Base-by-base conservation (phyloP, 73 alveolate genomes). In the Symbiodinium natans region DNA sequence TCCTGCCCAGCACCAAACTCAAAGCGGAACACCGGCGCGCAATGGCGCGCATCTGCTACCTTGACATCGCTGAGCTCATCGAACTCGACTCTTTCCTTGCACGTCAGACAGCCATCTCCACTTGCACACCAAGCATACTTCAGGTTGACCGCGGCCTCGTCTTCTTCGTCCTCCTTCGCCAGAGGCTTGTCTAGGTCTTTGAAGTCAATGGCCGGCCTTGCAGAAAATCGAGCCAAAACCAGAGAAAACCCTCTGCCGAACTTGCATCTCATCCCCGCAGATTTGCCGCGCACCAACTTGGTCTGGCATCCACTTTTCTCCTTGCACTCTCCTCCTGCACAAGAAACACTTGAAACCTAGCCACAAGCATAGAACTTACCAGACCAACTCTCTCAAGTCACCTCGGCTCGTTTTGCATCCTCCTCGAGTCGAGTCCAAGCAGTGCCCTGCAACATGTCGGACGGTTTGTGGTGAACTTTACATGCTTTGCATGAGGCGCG, bases 351-450 rank as follows among this genome's bases (percentile, higher is more conserved):
- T n/a, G n/a, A n/a, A n/a, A n/a, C n/a, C n/a, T n/a, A n/a, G n/a
- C n/a, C n/a, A n/a, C n/a, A n/a, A n/a, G n/a, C n/a, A n/a, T n/a
- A n/a, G n/a, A n/a, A n/a, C n/a, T n/a, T n/a, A n/a, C n/a, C n/a
- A n/a, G n/a, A n/a, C n/a, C n/a, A n/a, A n/a, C n/a, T n/a, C n/a
- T n/a, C n/a, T n/a, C n/a, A n/a, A n/a, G n/a, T n/a, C n/a, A 11
- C 83, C 83, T 86, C 93, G 59, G 52, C 93, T 29, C 83, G 36
- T 39, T 86, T 56, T 1, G 93, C 83, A 6, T 86, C 93, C n/a
- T 86, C 93, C 68, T 86, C 93, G 38, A 86, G 75, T 39, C 54
- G 83, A 54, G 52, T 86, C 93, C 93, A 86, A 39, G 93, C 93
- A 13, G 93, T 80, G 38, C 93, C 93, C 93, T 86, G 93, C 40